Conservation (phyloP, 331 rosid genomes). For the Quercus phellos region DNA sequence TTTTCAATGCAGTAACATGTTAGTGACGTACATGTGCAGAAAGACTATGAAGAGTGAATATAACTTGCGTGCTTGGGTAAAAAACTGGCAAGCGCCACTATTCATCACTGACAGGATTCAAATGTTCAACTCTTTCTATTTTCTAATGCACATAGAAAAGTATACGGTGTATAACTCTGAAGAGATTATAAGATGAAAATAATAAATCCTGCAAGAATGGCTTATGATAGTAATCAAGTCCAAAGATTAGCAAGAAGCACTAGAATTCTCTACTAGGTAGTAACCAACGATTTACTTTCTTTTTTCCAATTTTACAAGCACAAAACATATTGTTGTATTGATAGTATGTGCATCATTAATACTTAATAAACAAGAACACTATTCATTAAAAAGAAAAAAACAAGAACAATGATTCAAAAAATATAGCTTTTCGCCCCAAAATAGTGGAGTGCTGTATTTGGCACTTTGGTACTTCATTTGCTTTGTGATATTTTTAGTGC, state of each 20-base stretch:
- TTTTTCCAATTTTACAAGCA: conserved; percentile 20
- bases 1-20: background rate
- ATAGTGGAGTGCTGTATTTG: conserved; percentile 11
- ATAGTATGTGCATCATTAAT: conserved; percentile 7
- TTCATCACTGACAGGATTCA: conserved; percentile 26
- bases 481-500: background rate
- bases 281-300: conserved; percentile 13
- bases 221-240: background rate
- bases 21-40: background rate
- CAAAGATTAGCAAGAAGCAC: conserved; percentile 1
- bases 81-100: conserved; percentile 33
- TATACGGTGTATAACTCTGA: conserved; percentile 12
- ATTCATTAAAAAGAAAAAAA: background rate
- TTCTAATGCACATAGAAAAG: conserved; percentile 11
- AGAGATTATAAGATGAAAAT: conserved; percentile 1
- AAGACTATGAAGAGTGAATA: background rate
- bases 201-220: background rate
- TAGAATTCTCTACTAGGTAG: conserved; percentile 17
- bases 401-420: conserved; percentile 13
- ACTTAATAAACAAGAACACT: conserved; percentile 10
- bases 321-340: background rate
- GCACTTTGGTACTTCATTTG: background rate
- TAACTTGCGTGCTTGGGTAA: background rate
- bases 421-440: conserved; percentile 18
- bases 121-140: conserved; percentile 19